Base-by-base conservation (phyloP, 225 moss, liverwort and hornwort species). In the Sphagnum tenellum region DNA sequence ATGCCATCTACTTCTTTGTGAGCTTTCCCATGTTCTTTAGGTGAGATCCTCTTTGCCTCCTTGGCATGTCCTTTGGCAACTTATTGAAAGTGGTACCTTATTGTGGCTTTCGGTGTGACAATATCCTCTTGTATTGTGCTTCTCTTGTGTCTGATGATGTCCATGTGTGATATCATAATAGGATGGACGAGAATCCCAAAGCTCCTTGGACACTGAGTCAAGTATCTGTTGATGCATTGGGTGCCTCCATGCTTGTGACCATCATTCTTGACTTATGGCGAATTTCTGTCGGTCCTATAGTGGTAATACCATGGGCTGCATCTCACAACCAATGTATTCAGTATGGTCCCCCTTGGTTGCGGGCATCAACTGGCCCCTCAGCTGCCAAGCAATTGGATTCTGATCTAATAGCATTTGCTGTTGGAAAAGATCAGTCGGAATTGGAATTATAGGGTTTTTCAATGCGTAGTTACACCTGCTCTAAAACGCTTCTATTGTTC, bases 21-120 rank as follows among this genome's bases (percentile, higher is more conserved):
- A 99, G 98, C 71, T 99, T 93, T 72, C 98, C 98, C 9, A 90
- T 99, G 98, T 99, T 99, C 71, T 87, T 81, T 68, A 86, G 96
- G 96, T 98, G 75, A 29, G 29, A 29, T 29, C 29, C 29, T 29
- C 29, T 29, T 29, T 29, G 29, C 29, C 29, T 29, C 29, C 29
- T 29, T 29, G 29, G 29, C 29, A 29, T 29, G 29, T 29, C 29
- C 29, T 29, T 29, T 29, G 29, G 29, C 29, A 29, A 29, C 29
- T 29, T 29, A 29, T 29, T 29, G 29, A 29, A 29, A 29, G 29
- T 29, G 29, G 29, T 29, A 29, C 29, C 29, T 29, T 29, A 29
- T 29, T 29, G 29, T 29, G 29, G 29, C 29, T 29, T 29, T 29
- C 29, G 1, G 29, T 29, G 29, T 29, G 29, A 29, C 29, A 29